Conservation (phyloP, 306 rosid genomes). For the Adenanthera pavonina region DNA sequence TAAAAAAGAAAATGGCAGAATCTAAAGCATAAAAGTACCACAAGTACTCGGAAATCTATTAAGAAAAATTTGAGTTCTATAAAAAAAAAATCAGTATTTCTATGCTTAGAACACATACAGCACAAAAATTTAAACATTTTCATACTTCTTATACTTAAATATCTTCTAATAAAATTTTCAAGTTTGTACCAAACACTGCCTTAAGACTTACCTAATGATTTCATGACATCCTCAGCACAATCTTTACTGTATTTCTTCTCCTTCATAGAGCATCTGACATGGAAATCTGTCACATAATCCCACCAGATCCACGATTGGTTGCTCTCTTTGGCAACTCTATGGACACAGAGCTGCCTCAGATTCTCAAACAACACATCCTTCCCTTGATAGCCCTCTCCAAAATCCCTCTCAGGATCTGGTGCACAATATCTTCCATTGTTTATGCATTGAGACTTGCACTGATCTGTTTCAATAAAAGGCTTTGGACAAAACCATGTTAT, state of each 20-base stretch:
- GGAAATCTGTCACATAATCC: conserved; percentile 97
- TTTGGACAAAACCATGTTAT: conserved; percentile 93
- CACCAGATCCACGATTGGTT: conserved; percentile 96
- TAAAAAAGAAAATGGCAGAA: conserved; percentile 20
- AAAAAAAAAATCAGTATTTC: background rate
- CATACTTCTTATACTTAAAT: background rate
- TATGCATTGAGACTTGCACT: conserved; percentile 92
- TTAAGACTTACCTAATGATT: conserved; percentile 65
- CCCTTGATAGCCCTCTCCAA: conserved; percentile 83
- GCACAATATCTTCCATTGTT: conserved; percentile 90
- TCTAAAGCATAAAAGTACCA: background rate
- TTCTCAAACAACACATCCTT: conserved; percentile 89
- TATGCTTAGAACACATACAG: background rate
- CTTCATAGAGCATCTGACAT: conserved; percentile 95
- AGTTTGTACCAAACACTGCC: background rate
- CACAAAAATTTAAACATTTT: background rate
- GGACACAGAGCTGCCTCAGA: conserved; percentile 97
- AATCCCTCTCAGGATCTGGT: conserved; percentile 89
- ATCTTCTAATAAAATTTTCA: background rate
- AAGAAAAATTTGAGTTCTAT: background rate
- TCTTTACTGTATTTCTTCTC: conserved; percentile 83
- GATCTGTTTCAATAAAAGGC: conserved; percentile 63
- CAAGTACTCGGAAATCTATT: background rate
- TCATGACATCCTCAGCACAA: conserved; percentile 83
- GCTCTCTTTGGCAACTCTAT: conserved; percentile 80